phyloP scores from a whole-genome alignment of 805 yeast genomes.

The Metschnikowia reukaufii region DNA sequence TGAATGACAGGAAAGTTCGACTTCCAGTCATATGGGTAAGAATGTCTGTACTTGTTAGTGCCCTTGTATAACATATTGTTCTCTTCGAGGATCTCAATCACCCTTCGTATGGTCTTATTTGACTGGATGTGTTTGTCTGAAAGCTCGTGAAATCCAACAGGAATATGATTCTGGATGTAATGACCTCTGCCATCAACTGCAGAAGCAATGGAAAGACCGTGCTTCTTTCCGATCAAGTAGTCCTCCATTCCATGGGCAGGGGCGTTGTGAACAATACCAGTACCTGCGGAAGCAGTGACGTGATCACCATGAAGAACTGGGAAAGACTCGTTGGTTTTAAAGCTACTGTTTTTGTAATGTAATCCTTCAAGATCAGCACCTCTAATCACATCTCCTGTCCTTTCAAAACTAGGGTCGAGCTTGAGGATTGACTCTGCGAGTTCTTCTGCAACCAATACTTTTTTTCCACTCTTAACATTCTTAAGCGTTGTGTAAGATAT shows the following conservation, averaged over 20 bases:
- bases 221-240: constrained; percentile 62
- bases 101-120: constrained; percentile 29
- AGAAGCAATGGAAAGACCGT: constrained; percentile 61
- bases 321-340: constrained; percentile 29
- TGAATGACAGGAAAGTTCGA: constrained; percentile 93
- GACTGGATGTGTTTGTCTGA: constrained; percentile 18
- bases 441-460: constrained; percentile 56
- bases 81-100: constrained; percentile 38
- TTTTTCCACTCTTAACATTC: constrained; percentile 34
- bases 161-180: constrained; percentile 53
- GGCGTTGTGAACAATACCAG: constrained; percentile 95
- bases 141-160: constrained; percentile 38
- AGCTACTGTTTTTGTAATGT: constrained; percentile 58
- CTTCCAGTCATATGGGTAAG: constrained; percentile 97
- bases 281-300: constrained; percentile 79
- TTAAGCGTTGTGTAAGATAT: constrained; percentile 54
- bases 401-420: constrained; percentile 23
- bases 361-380: constrained; percentile 31
- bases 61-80: constrained; percentile 48
- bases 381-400: constrained; percentile 10
- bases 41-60: constrained; percentile 61
- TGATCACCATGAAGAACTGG: constrained; percentile 80
- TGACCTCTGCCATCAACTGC: constrained; percentile 79
- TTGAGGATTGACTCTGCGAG: constrained; percentile 41
- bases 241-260: constrained; percentile 99